These are phyloP conservation scores for Salvia splendens DNA, from an alignment of 257 asterid genomes.

Conservation along the genomic window DNA sequence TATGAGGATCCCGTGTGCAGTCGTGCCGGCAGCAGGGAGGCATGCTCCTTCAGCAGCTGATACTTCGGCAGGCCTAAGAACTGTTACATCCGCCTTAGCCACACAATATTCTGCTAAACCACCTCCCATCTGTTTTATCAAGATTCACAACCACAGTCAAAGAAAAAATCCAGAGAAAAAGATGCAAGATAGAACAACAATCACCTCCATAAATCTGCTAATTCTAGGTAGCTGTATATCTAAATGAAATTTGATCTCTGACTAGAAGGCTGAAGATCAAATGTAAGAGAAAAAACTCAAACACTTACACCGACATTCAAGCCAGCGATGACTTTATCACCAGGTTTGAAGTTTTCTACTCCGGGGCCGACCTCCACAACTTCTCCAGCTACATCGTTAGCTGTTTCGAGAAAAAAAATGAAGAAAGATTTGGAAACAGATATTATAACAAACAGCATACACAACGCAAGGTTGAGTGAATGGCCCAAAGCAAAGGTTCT, in stretches of 20 bases:
- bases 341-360: conserved; percentile 58
- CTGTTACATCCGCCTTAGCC: conserved; percentile 48
- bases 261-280: neutral
- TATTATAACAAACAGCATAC: neutral
- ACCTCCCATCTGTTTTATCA: conserved; percentile 46
- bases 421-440: neutral
- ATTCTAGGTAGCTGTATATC: neutral
- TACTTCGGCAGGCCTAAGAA: conserved; percentile 54
- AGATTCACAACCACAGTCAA: conserved; percentile 2
- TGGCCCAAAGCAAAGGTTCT: neutral
- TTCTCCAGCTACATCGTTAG: conserved; percentile 76
- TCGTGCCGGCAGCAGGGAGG: conserved; percentile 54
- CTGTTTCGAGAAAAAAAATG: conserved; percentile 37
- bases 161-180: neutral
- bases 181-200: neutral
- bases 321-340: conserved; percentile 72
- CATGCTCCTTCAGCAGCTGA: conserved; percentile 65
- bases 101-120: conserved; percentile 64
- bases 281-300: conserved; percentile 20
- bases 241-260: neutral
- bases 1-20: conserved; percentile 63
- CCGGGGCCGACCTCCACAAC: conserved; percentile 67
- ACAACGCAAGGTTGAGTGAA: neutral
- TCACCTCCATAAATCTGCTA: neutral
- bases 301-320: conserved; percentile 46